Percentiles rank a stretch among this genome's conserved stretches.
Evolutionary conservation across 2,329 filamentous ascomycete species (phyloP).

Genomic region (Arthrobotrys megalospora): DNA sequence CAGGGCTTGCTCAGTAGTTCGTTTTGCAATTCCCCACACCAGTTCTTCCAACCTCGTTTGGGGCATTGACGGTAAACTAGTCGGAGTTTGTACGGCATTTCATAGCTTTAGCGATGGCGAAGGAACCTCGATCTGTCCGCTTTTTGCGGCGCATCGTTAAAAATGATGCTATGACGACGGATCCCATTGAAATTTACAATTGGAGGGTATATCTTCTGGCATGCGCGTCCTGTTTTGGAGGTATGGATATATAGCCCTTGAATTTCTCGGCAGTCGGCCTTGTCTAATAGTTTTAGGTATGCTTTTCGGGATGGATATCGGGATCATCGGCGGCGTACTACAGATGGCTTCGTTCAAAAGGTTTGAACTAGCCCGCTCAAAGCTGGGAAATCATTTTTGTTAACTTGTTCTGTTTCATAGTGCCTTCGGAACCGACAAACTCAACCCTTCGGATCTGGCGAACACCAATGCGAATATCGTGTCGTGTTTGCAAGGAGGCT

Average conservation of each 20-base stretch:
- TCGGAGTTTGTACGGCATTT: background rate
- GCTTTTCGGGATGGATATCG: conserved; percentile 78
- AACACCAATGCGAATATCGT: conserved; percentile 78
- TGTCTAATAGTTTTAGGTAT: conserved; percentile 68
- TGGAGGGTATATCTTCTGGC: conserved; percentile 78
- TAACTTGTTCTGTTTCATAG: conserved; percentile 65
- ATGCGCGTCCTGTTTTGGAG: conserved; percentile 68
- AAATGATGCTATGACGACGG: conserved; percentile 77
- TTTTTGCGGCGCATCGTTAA: conserved; percentile 70
- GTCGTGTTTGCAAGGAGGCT: conserved; percentile 81
- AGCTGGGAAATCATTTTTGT: background rate
- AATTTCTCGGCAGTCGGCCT: too few relatives aligned
- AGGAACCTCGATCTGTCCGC: conserved; percentile 48
- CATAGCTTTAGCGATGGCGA: conserved; percentile 8
- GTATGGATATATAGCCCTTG: conserved; percentile 64
- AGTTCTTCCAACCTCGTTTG: too few relatives aligned
- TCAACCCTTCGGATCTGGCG: conserved; percentile 69
- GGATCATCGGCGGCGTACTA: conserved; percentile 78
- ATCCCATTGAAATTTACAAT: conserved; percentile 78
- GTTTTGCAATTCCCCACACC: too few relatives aligned
- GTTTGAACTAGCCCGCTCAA: conserved; percentile 66
- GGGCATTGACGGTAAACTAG: too few relatives aligned
- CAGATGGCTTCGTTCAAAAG: conserved; percentile 74
- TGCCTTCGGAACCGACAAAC: conserved; percentile 71
- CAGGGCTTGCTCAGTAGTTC: too few relatives aligned